Conservation (phyloP, 495 filamentous ascomycete genomes). For the Annulohypoxylon maeteangense region DNA sequence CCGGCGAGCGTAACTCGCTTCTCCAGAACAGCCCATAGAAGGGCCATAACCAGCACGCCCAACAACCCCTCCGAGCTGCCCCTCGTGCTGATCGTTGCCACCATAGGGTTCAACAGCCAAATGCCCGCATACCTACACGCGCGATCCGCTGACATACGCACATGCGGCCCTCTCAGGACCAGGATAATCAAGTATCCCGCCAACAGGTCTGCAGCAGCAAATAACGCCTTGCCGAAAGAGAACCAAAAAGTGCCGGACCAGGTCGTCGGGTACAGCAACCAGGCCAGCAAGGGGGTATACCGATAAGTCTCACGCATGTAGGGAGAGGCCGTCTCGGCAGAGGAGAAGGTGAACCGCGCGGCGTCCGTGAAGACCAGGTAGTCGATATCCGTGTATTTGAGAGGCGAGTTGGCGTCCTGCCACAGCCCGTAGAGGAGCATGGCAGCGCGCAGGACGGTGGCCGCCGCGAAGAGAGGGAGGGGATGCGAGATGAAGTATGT, state of each 20-base stretch:
- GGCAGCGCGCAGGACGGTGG: slow-evolving; percentile 71
- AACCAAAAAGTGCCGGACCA: slow-evolving; percentile 70
- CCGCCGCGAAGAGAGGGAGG: slow-evolving; percentile 70
- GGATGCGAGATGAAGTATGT: slow-evolving; percentile 53
- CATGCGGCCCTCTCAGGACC: slow-evolving; percentile 57
- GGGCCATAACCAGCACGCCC: slow-evolving; percentile 79
- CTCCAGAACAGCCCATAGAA: slow-evolving; percentile 82
- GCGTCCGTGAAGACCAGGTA: slow-evolving; percentile 99
- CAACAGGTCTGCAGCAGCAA: slow-evolving; percentile 82
- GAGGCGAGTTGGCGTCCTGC: slow-evolving; percentile 87
- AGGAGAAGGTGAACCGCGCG: slow-evolving; percentile 71
- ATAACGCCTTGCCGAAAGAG: slow-evolving; percentile 88
- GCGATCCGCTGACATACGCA: slow-evolving; percentile 48
- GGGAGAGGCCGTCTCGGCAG: slow-evolving; percentile 63
- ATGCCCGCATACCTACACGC: slow-evolving; percentile 81
- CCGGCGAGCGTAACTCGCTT: slow-evolving; percentile 72
- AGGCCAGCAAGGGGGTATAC: slow-evolving; percentile 93
- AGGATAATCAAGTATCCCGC: slow-evolving; percentile 88
- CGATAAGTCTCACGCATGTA: slow-evolving; percentile 94
- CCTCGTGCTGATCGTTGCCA: slow-evolving; percentile 92
- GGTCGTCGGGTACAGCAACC: slow-evolving; percentile 85
- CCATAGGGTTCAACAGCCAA: slow-evolving; percentile 98
- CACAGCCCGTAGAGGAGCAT: slow-evolving; percentile 87
- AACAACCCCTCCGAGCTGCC: slow-evolving; percentile 93
- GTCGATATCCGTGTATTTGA: slow-evolving; percentile 99